Evolutionary conservation across 805 yeast genomes (phyloP).

Genomic region (Ogataea henricii): DNA sequence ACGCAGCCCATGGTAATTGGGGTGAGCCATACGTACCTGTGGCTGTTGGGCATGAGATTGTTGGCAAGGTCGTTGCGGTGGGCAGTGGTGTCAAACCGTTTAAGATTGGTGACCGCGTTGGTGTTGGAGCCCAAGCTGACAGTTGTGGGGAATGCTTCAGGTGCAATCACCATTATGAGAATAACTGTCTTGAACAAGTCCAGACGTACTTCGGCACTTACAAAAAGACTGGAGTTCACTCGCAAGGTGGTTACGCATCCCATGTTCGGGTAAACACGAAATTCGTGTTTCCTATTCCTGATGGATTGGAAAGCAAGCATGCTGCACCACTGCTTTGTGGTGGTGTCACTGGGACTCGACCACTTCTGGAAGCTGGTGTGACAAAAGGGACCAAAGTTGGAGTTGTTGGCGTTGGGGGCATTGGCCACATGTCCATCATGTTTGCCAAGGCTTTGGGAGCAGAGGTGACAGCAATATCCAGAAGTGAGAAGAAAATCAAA

Average conservation of each 20-base stretch:
- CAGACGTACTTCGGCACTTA: slow-evolving; percentile 39
- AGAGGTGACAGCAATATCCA: slow-evolving; percentile 57
- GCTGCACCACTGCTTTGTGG: slow-evolving; percentile 81
- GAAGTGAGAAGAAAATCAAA: slow-evolving; percentile 49
- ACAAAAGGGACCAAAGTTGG: slow-evolving; percentile 47
- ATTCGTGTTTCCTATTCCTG: slow-evolving; percentile 66
- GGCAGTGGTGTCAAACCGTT: slow-evolving; percentile 55
- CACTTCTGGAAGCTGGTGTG: slow-evolving; percentile 52
- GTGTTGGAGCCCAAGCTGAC: slow-evolving; percentile 70
- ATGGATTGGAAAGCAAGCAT: slow-evolving; percentile 46
- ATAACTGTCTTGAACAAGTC: slow-evolving; percentile 38
- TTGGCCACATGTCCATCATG: slow-evolving; percentile 64
- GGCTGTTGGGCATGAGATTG: slow-evolving; percentile 63
- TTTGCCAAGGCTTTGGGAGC: slow-evolving; percentile 66
- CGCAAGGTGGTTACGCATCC: slow-evolving; percentile 71
- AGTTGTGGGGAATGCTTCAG: slow-evolving; percentile 64
- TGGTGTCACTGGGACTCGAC: slow-evolving; percentile 72
- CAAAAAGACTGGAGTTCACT: slow-evolving; percentile 26
- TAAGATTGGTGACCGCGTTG: slow-evolving; percentile 75
- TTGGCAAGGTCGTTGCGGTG: slow-evolving; percentile 58
- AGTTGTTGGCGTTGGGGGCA: slow-evolving; percentile 65
- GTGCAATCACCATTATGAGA: slow-evolving; percentile 56
- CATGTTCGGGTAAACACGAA: slow-evolving; percentile 64
- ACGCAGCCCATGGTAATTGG: slow-evolving; percentile 55
- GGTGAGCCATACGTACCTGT: slow-evolving; percentile 37